phyloP scores from a whole-genome alignment of 352 stramenopile genomes.

The Pythium phragmiticola region DNA sequence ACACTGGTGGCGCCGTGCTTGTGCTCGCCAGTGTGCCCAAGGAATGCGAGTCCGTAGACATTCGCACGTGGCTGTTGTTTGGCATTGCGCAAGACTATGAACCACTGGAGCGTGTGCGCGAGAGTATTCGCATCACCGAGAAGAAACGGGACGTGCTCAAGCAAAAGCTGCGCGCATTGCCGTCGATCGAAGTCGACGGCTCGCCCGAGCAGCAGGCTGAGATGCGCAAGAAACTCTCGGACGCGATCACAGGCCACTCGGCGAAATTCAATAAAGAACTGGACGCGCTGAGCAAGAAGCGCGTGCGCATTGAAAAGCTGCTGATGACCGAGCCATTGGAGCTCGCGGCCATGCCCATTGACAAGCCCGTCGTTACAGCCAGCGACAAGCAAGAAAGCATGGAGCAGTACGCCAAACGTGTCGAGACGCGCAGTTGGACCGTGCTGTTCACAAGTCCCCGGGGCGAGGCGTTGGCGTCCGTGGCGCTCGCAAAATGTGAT shows the following conservation, averaged over 20 bases:
- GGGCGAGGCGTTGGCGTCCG: conserved; percentile 38
- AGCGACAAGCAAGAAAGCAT: conserved; percentile 33
- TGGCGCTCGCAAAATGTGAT: conserved; percentile 60
- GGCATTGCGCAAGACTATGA: conserved; percentile 58
- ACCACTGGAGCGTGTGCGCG: conserved; percentile 38
- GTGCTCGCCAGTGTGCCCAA: conserved; percentile 58
- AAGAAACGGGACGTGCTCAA: conserved; percentile 50
- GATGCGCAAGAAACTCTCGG: conserved; percentile 53
- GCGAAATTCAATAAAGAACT: conserved; percentile 51
- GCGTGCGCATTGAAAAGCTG: conserved; percentile 42
- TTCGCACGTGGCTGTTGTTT: conserved; percentile 60
- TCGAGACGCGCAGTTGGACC: conserved; percentile 58
- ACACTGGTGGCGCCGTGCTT: conserved; percentile 47
- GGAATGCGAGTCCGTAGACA: conserved; percentile 48
- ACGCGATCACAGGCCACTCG: conserved; percentile 36
- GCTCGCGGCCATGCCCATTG: conserved; percentile 35
- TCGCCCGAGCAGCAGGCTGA: conserved; percentile 46
- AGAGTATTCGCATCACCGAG: conserved; percentile 33
- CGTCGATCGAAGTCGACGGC: conserved; percentile 44
- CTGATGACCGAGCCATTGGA: conserved; percentile 62
- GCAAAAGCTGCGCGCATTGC: conserved; percentile 51
- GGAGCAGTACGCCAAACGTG: conserved; percentile 28
- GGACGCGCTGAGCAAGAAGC: conserved; percentile 27
- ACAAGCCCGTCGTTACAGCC: conserved; percentile 23
- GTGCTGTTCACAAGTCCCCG: conserved; percentile 52